Base-by-base conservation (phyloP, 495 filamentous ascomycete genomes). In the Aspergillus kassunensis region DNA sequence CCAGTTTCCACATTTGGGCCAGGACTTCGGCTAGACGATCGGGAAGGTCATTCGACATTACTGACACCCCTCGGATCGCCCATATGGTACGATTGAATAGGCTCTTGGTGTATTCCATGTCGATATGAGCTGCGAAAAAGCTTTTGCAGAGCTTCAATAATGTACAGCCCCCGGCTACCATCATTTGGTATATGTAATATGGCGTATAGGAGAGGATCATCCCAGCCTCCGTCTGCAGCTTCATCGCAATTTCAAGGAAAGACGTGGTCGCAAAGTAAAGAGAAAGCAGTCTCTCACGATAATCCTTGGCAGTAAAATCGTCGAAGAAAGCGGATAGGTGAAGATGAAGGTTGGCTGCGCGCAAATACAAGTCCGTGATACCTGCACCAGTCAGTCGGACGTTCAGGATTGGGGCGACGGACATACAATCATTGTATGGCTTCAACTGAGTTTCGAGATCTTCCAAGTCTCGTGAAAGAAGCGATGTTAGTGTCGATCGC, bases 131-230 rank as follows among this genome's bases (percentile, higher is more conserved):
- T 60, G 56, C 84, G 72, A 74, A 96, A 85, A 80, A 93, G 48
- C 87, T 91, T 61, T 89, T 87, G 63, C 91, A 78, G 24, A 97
- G 76, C 65, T 96, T 96, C 44, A 95, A 73, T 31, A 97, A 68
- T 4, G 88, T 85, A 61, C 92, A 95, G 13, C 88, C 89, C 1
- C 83, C 88, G 31, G 90, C 91, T 31, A 95, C 84, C 60, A 95
- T 84, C 86, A 96, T 95, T 68, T 95, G 91, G 58, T 91, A 85
- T 47, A 96, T 79, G 64, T 95, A 95, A 62, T 92, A 91, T 34
- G 88, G 88, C 15, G 85, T 81, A 60, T 87, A 90, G 16, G 76
- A 75, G 11, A 96, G 70, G 16, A 86, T 74, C 23, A 68, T 57
- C 39, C 70, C 67, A 46, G 67, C 65, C 33, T 72, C 61, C 1